Evolutionary conservation across 495 filamentous ascomycete genomes (phyloP).

Genomic region (Hypomontagnella monticulosa): DNA sequence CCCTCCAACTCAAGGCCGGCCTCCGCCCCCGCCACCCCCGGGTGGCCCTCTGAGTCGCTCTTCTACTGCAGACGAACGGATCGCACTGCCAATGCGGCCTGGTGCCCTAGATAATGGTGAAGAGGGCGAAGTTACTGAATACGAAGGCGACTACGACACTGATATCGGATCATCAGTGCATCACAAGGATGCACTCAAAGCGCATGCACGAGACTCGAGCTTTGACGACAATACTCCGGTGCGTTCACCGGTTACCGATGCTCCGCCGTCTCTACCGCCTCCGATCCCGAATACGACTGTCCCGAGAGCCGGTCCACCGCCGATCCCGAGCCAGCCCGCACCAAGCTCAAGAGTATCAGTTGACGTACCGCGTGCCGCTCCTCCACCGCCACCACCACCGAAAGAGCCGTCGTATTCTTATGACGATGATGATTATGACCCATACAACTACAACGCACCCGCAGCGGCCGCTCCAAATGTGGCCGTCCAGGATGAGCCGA

Average conservation of each 20-base stretch:
- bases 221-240: slow-evolving; percentile 62
- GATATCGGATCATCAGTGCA: slow-evolving; percentile 91
- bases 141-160: slow-evolving; percentile 98
- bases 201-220: slow-evolving; percentile 81
- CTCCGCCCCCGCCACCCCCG: slow-evolving; percentile 84
- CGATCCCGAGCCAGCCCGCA: slow-evolving; percentile 65
- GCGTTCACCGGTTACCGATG: slow-evolving; percentile 57
- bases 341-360: slow-evolving; percentile 63
- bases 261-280: slow-evolving; percentile 54
- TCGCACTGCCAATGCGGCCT: slow-evolving; percentile 46
- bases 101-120: slow-evolving; percentile 69
- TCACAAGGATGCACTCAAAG: slow-evolving; percentile 89
- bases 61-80: slow-evolving; percentile 66
- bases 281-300: slow-evolving; percentile 54
- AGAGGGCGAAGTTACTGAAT: slow-evolving; percentile 86
- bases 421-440: slow-evolving; percentile 78
- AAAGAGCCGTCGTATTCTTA: slow-evolving; percentile 58
- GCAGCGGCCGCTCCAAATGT: slow-evolving; percentile 30
- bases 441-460: slow-evolving; percentile 69
- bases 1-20: slow-evolving; percentile 66
- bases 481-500: slow-evolving; percentile 25
- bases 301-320: slow-evolving; percentile 63
- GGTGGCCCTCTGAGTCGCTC: slow-evolving; percentile 64
- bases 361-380: slow-evolving; percentile 75
- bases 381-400: slow-evolving; percentile 70